Evolutionary conservation across 306 rosid genomes (phyloP), one percentile per base, ranked within the genome.

Genomic region (Acacia melanoxylon): DNA sequence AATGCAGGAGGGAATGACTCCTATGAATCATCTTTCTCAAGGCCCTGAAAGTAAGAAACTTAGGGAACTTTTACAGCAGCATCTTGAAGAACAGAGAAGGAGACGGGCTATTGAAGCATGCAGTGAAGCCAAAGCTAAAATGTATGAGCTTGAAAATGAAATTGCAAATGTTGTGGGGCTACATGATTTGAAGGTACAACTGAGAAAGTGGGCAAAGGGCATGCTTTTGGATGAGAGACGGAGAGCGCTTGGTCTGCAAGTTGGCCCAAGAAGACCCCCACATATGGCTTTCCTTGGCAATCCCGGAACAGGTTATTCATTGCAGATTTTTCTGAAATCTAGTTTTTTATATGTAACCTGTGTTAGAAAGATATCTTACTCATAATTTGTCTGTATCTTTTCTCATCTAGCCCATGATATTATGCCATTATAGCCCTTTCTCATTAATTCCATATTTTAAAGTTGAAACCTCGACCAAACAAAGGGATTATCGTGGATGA

Each of bases 181-280:
- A 83, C 87, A 90, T 45, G 99, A 94, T 81, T 96, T 96, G 49
- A 96, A 96, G 84, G 3, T 73, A 74, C 97, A 96, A 79, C 86
- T 93, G 67, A 89, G 91, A 51, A 96, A 94, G 79, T 96, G 99
- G 99, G 97, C 99, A 29, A 96, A 90, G 86, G 98, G 99, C 42
- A 92, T 96, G 97, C 98, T 96, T 85, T 88, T 96, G 94, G 99
- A 96, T 81, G 99, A 96, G 94, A 90, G 92, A 85, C 98, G 99
- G 29, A 89, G 94, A 87, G 92, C 98, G 20, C 92, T 93, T 80
- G 98, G 98, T 76, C 90, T 96, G 42, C 93, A 84, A 82, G 95
- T 96, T 78, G 99, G 99, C 75, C 67, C 86, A 19, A 90, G 98
- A 85, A 94, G 91, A 86, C 88, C 98, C 12, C 99, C 99, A 81